Evolutionary conservation across 139 green algal species (phyloP).

Genomic region (Mychonastes homosphaera): DNA sequence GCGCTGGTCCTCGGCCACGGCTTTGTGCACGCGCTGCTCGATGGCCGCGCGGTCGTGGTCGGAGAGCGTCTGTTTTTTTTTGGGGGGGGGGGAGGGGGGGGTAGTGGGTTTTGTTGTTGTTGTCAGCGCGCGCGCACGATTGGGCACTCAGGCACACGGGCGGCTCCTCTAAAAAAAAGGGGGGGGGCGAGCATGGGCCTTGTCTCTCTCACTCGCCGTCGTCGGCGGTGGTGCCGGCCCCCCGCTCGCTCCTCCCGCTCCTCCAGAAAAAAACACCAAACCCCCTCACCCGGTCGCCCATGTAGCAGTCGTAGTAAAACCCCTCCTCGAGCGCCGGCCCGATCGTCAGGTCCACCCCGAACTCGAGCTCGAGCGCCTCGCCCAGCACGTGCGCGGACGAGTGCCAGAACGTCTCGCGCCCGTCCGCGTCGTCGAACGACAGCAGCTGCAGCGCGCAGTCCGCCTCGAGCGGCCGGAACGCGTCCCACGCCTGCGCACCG

Average conservation of each 20-base stretch:
- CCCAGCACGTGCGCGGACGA: constrained; percentile 85
- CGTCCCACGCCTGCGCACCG: constrained; percentile 76
- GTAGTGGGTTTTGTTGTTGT: too few relatives aligned
- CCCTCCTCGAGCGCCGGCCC: constrained; percentile 88
- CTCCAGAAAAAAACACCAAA: neutral
- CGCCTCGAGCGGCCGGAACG: constrained; percentile 72
- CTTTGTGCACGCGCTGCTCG: constrained; percentile 61
- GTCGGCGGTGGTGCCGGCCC: too few relatives aligned
- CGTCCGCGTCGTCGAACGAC: constrained; percentile 77
- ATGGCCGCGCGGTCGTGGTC: constrained; percentile 61
- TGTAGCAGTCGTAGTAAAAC: constrained; percentile 98
- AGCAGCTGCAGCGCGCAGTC: constrained; percentile 80
- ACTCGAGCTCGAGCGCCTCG: constrained; percentile 88
- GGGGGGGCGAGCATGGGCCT: too few relatives aligned
- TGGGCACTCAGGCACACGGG: too few relatives aligned
- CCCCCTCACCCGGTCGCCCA: constrained; percentile 51
- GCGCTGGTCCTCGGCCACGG: constrained; percentile 76
- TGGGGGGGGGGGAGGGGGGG: too few relatives aligned
- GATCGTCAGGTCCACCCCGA: constrained; percentile 91
- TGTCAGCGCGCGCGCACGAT: too few relatives aligned
- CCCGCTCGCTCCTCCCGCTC: too few relatives aligned
- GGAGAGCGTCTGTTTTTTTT: constrained; percentile 53
- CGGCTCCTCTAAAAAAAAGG: too few relatives aligned
- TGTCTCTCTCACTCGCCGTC: too few relatives aligned
- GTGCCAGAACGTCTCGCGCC: constrained; percentile 96